Conservation (phyloP, 148 eudicot genomes). For the Hydrangea macrophylla region DNA sequence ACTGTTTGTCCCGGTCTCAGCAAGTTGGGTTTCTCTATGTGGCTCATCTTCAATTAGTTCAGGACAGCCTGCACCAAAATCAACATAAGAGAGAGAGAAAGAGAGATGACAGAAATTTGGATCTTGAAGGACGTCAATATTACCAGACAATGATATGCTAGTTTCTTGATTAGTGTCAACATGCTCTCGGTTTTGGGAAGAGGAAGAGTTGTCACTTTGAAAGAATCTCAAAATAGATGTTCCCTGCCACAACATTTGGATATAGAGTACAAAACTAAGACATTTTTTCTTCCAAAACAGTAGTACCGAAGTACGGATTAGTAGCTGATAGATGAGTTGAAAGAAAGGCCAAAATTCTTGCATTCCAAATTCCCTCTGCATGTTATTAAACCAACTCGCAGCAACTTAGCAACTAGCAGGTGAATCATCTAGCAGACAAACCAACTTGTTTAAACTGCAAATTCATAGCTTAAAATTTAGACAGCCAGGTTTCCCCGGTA, state of each 20-base stretch:
- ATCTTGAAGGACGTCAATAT: background rate
- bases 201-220: conserved; percentile 31
- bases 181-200: conserved; percentile 29
- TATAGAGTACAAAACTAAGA: background rate
- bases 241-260: conserved; percentile 45
- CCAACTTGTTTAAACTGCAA: background rate
- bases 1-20: background rate
- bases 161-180: conserved; percentile 22
- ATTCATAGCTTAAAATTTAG: background rate
- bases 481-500: background rate
- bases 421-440: background rate
- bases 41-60: conserved; percentile 10
- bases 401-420: too few species aligned
- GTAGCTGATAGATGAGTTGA: background rate
- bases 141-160: conserved; percentile 47
- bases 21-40: conserved; percentile 5
- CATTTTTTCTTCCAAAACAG: background rate
- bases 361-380: background rate
- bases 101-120: background rate
- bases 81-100: conserved; percentile 6
- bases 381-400: too few species aligned
- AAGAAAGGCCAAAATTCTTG: background rate
- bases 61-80: conserved; percentile 13
- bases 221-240: conserved; percentile 62
- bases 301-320: background rate